phyloP scores from a whole-genome alignment of 495 filamentous ascomycete genomes.

The Neurospora pannonica region DNA sequence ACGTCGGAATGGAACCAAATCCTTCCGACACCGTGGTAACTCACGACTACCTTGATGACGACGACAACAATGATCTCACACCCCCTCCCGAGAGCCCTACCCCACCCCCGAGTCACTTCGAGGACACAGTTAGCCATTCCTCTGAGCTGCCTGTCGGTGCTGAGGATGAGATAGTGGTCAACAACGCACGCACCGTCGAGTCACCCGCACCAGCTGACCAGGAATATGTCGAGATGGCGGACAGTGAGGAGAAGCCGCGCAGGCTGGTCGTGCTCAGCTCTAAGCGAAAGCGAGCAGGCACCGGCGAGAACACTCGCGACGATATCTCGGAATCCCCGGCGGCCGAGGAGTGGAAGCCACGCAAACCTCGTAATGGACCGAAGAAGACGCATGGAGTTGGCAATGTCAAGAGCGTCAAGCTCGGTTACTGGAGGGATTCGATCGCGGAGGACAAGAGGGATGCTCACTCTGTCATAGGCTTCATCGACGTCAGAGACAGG shows the following conservation, averaged over 20 bases:
- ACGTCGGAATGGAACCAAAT: neutral
- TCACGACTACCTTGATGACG: constrained; percentile 5
- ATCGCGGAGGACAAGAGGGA: constrained; percentile 27
- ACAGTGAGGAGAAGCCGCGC: constrained; percentile 23
- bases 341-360: constrained; percentile 14
- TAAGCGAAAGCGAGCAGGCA: constrained; percentile 41
- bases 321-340: constrained; percentile 20
- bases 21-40: neutral
- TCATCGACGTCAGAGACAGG: constrained; percentile 44
- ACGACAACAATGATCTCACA: constrained; percentile 16
- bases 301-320: constrained; percentile 30
- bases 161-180: constrained; percentile 39
- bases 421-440: constrained; percentile 48
- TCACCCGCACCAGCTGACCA: constrained; percentile 14
- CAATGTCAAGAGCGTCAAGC: constrained; percentile 32
- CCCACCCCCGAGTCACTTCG: constrained; percentile 2
- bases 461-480: constrained; percentile 43
- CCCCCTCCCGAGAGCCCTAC: constrained; percentile 14
- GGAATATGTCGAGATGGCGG: constrained; percentile 29
- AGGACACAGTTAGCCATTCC: constrained; percentile 12
- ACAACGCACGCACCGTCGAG: constrained; percentile 14
- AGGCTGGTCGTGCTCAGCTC: constrained; percentile 14
- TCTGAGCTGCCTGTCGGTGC: constrained; percentile 28
- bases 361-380: constrained; percentile 10
- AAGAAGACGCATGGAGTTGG: constrained; percentile 19